Evolutionary conservation across 2,329 filamentous ascomycete species (phyloP), one percentile per base, ranked within the genome.

Genomic region (Aspergillus sp.): DNA sequence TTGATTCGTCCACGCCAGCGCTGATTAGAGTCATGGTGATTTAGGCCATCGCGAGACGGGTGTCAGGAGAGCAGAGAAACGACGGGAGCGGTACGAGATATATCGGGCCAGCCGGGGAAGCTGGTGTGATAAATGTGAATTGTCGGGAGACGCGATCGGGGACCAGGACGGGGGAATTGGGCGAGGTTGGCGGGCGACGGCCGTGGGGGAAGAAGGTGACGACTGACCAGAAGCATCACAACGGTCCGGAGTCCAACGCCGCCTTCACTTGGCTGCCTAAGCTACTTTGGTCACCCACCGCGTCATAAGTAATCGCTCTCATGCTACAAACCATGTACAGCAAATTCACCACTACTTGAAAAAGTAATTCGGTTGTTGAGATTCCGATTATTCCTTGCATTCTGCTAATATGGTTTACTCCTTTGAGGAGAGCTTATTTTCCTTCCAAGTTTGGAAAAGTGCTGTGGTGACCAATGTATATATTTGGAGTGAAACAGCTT

Each of bases 41-140:
- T 72, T 64, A 73, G 66, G 61, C 63, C 70, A 73, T 73, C 39
- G 51, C 67, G 66, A 56, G 63, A 56, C 54, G 60, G 52, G 57
- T 58, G 48, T 41, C 39, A 47, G 46, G 51, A 45, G 49, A 53
- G 50, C 27, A 39, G 45, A 56, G 54, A 30, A 51, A 46, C 27
- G 57, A 50, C 33, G 39, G 50, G 17, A 44, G 56, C 22, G 33
- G 40, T 13, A 33, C 22, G 30, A 42, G 39, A 13, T 49, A 11
- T 24, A 34, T 45, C 39, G 57, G 40, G 20, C 49, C 24, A 54
- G 20, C 22, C 44, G 22, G 34, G 42, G 37, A 42, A 51, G 19
- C 53, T 40, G 50, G 46, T 33, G 45, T 34, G 53, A 40, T 13
- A 45, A 19, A 51, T 34, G 47, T n/a, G 41, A 49, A 40, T 39